A percentile compares a stretch with the other conserved stretches of the same genome.
Conservation (phyloP, 2,329 filamentous ascomycete species). For the Waltergamsia citrina region DNA sequence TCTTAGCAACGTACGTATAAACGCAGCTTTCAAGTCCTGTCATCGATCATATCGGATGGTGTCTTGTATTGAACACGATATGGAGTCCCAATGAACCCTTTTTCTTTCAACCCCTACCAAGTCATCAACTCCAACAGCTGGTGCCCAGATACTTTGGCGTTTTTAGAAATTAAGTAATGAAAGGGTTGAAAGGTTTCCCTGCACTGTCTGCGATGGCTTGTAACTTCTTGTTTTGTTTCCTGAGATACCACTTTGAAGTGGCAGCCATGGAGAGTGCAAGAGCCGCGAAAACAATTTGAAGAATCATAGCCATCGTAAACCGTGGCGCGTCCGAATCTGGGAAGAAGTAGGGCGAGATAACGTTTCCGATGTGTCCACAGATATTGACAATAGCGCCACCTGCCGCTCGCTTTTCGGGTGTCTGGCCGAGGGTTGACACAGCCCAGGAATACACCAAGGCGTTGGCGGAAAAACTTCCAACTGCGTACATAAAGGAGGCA, state of each 20-base stretch:
- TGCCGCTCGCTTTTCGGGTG: constrained; percentile 19
- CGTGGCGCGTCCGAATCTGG: constrained; percentile 3
- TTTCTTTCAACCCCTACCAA: too few species aligned
- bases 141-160: too few species aligned
- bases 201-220: constrained; percentile 4
- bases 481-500: constrained; percentile 10
- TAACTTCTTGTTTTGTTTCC: constrained; percentile 9
- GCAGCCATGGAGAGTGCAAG: constrained; percentile 5
- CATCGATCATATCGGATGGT: too few species aligned
- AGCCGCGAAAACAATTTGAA: constrained; percentile 8
- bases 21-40: too few species aligned
- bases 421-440: constrained; percentile 18
- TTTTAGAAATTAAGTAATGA: too few species aligned
- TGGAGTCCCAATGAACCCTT: too few species aligned
- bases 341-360: constrained; percentile 7
- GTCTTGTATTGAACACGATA: too few species aligned
- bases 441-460: constrained; percentile 24
- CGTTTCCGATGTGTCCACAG: constrained; percentile 6
- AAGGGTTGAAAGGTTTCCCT: constrained; percentile 7
- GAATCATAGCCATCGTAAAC: constrained; percentile 7
- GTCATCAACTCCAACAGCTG: too few species aligned
- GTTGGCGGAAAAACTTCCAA: constrained; percentile 16
- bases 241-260: constrained; percentile 6
- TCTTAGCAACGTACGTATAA: too few species aligned
- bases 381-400: constrained; percentile 7